Conservation (phyloP, 352 stramenopile genomes). For the Globisporangium megalacanthum region DNA sequence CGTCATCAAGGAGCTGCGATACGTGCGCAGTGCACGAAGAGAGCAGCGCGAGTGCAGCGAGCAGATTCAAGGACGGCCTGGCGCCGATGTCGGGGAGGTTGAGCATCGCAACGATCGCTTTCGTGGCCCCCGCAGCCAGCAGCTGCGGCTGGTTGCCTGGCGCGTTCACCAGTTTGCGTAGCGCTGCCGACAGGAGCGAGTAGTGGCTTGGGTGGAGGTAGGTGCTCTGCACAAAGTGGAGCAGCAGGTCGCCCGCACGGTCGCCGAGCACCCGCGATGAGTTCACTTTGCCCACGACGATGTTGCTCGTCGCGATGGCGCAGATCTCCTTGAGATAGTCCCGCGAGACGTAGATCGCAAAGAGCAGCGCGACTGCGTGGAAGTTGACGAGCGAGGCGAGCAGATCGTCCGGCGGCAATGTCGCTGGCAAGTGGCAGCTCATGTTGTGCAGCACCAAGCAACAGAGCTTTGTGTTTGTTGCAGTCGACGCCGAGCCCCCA, state of each 20-base stretch:
- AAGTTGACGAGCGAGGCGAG: slow-evolving; percentile 48
- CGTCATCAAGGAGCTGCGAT: slow-evolving; percentile 36
- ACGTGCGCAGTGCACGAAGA: slow-evolving; percentile 44
- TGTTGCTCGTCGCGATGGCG: slow-evolving; percentile 53
- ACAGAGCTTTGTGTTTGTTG: slow-evolving; percentile 38
- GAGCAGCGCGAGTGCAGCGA: slow-evolving; percentile 43
- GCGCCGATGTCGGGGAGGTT: slow-evolving; percentile 19
- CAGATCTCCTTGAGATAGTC: slow-evolving; percentile 52
- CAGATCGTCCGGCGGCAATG: slow-evolving; percentile 8
- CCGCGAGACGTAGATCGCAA: slow-evolving; percentile 42
- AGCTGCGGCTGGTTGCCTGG: slow-evolving; percentile 53
- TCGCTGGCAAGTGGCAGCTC: slow-evolving; percentile 26
- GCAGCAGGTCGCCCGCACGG: slow-evolving; percentile 34
- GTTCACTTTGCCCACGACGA: slow-evolving; percentile 63
- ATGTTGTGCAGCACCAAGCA: slow-evolving; percentile 73
- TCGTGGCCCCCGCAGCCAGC: slow-evolving; percentile 33
- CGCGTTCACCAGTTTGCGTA: slow-evolving; percentile 60
- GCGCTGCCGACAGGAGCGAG: slow-evolving; percentile 34
- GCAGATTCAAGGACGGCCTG: slow-evolving; percentile 34
- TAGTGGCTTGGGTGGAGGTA: slow-evolving; percentile 33
- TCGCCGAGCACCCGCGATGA: slow-evolving; percentile 52
- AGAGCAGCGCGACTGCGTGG: slow-evolving; percentile 33
- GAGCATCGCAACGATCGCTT: slow-evolving; percentile 47
- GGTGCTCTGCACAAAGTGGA: slow-evolving; percentile 48
- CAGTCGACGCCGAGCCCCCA: background rate